Base-by-base conservation (phyloP, 192 early-diverging fungal genomes). In the Coemansia erecta region DNA sequence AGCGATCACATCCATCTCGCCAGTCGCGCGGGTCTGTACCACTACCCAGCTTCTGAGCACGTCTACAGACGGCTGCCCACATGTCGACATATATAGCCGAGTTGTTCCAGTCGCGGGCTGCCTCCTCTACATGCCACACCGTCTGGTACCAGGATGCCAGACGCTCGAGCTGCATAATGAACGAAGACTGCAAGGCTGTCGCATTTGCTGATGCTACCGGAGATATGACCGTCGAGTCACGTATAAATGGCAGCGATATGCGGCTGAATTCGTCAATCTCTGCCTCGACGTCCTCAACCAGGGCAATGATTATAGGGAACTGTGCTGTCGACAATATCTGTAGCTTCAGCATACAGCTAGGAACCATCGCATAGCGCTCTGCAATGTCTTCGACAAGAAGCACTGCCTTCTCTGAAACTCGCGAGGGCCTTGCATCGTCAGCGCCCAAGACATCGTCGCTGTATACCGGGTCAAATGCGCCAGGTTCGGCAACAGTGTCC, bases 301-400 rank as follows among this genome's bases (percentile, higher is more conserved):
- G 85, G 1, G 79, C 60, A 40, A 75, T 76, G 14, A 91, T 62
- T 0, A 91, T 37, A 23, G 84, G 83, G 35, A 89, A 64, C 62
- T 89, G 89, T 22, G 85, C 81, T 24, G 85, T 84, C 8, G 83
- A 65, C 18, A 89, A 53, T 23, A 88, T 81, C 24, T 81, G 81
- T 12, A 86, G 51, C 17, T 72, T 78, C 39, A 84, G 86, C 45
- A 81, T 74, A 45, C 86, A 64, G 43, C 80, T 63, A 2, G 89
- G 86, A 13, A 89, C 63, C 7, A 80, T 64, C 5, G 75, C 59
- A 53, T 86, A 88, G 3, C 86, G 81, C 47, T 85, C 85, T 3
- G 83, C 85, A 45, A 89, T 65, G 53, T 84, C 77, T 52, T 87
- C 87, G 7, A 89, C 45, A 4, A 89, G 68, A 60, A 86, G 66